phyloP scores from a whole-genome alignment of 73 alveolate species.

The Paramecium biaurelia region DNA sequence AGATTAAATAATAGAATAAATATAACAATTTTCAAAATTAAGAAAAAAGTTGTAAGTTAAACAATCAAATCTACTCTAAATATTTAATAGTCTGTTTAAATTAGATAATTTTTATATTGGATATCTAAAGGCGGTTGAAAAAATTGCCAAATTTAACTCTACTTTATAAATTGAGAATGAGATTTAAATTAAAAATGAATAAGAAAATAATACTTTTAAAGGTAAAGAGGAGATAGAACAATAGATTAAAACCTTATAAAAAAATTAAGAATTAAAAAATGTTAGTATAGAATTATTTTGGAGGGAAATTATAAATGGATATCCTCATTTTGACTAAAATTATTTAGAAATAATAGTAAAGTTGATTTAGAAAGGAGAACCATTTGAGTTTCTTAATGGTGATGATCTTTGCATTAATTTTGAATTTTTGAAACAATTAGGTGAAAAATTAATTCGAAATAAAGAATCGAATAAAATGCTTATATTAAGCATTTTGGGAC shows the following conservation, averaged over 20 bases:
- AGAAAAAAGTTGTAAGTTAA: too few relatives aligned
- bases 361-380: constrained; percentile 32
- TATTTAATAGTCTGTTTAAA: too few relatives aligned
- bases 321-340: background rate
- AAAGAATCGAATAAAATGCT: background rate
- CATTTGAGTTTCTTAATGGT: constrained; percentile 61
- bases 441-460: background rate
- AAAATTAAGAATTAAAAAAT: background rate
- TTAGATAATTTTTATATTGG: background rate
- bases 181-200: background rate
- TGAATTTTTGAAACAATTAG: background rate
- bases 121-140: background rate
- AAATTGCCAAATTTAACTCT: background rate
- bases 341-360: background rate
- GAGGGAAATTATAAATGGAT: constrained; percentile 28
- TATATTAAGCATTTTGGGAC: constrained; percentile 53
- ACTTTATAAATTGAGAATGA: background rate
- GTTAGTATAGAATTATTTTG: constrained; percentile 17
- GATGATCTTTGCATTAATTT: background rate
- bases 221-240: background rate
- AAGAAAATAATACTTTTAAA: background rate
- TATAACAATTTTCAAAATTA: too few relatives aligned
- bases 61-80: background rate
- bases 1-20: too few relatives aligned
- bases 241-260: background rate